These are phyloP conservation scores for Escovopsis sp. DNA, from an alignment of 2,329 filamentous ascomycete genomes.

Conservation along the genomic window DNA sequence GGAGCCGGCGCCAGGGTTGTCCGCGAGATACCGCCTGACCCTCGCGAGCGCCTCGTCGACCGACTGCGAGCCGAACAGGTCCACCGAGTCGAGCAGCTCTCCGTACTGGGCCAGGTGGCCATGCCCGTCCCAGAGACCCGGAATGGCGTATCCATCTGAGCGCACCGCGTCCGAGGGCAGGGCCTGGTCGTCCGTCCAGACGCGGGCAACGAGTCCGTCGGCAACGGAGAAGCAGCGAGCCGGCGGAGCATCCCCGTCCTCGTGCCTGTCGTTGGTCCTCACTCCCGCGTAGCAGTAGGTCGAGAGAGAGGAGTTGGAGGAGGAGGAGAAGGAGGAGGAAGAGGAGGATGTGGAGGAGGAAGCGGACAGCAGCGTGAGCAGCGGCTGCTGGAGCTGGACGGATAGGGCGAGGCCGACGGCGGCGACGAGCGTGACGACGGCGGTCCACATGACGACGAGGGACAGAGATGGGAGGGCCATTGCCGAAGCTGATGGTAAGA, in stretches of 20 bases:
- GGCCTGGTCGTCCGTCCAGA: conserved; percentile 24
- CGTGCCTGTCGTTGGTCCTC: conserved; percentile 20
- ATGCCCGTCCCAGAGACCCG: conserved; percentile 58
- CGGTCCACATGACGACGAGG: conserved; percentile 13
- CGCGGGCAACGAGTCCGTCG: conserved; percentile 34
- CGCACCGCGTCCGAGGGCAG: conserved; percentile 14
- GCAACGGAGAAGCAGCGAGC: conserved; percentile 41
- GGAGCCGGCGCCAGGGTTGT: conserved; percentile 36
- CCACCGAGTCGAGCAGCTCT: conserved; percentile 51
- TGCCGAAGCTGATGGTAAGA: neutral
- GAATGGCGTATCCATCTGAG: conserved; percentile 39
- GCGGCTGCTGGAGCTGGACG: conserved; percentile 14
- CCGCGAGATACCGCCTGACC: conserved; percentile 34
- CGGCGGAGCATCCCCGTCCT: conserved; percentile 9
- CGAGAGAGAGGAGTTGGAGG: neutral
- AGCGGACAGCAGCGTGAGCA: conserved; percentile 5
- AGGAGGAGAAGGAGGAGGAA: no score
- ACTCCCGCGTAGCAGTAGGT: conserved; percentile 27
- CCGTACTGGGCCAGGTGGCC: conserved; percentile 53
- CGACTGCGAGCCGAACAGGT: conserved; percentile 44
- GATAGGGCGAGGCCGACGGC: conserved; percentile 19
- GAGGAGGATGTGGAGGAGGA: no score
- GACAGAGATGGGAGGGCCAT: conserved; percentile 6
- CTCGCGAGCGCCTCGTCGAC: conserved; percentile 39
- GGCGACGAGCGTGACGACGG: conserved; percentile 15